phyloP scores from a whole-genome alignment of 495 filamentous ascomycete species.

The Bacidia gigantensis region DNA sequence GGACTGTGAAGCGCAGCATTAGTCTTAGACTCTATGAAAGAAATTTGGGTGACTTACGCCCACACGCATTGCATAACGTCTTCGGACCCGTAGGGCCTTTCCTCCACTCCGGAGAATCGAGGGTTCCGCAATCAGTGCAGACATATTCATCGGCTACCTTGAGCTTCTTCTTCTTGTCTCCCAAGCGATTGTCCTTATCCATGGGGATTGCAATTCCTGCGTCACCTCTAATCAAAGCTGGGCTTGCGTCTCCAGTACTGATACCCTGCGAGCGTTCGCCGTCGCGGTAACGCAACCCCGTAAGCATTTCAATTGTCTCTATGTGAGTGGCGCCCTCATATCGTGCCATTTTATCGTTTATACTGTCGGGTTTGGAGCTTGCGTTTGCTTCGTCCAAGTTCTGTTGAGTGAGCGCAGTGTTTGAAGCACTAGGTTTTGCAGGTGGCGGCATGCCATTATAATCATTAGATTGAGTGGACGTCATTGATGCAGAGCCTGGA shows the following conservation, averaged over 20 bases:
- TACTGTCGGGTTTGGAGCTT: constrained; percentile 54
- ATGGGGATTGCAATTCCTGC: constrained; percentile 69
- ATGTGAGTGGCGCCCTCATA: constrained; percentile 63
- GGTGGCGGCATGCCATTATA: constrained; percentile 53
- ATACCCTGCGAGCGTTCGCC: constrained; percentile 83
- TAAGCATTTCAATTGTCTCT: constrained; percentile 87
- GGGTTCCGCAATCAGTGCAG: constrained; percentile 87
- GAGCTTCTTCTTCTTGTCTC: constrained; percentile 79
- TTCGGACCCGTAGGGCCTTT: constrained; percentile 91
- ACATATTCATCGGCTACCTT: constrained; percentile 90
- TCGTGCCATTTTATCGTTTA: constrained; percentile 61
- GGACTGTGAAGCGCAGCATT: constrained; percentile 25
- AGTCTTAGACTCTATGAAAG: not conserved
- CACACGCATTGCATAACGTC: constrained; percentile 94
- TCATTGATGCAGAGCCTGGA: constrained; percentile 19
- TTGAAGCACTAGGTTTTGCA: constrained; percentile 45
- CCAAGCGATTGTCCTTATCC: constrained; percentile 49
- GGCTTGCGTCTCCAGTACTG: constrained; percentile 68
- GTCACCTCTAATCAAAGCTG: constrained; percentile 71
- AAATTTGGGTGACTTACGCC: constrained; percentile 38
- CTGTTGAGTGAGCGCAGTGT: constrained; percentile 56
- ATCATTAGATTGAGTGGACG: constrained; percentile 20
- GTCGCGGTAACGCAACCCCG: constrained; percentile 74
- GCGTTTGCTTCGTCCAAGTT: constrained; percentile 67
- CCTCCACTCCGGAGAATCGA: constrained; percentile 92